Conservation (phyloP, 73 alveolate genomes). For the Paramecium biaurelia region DNA sequence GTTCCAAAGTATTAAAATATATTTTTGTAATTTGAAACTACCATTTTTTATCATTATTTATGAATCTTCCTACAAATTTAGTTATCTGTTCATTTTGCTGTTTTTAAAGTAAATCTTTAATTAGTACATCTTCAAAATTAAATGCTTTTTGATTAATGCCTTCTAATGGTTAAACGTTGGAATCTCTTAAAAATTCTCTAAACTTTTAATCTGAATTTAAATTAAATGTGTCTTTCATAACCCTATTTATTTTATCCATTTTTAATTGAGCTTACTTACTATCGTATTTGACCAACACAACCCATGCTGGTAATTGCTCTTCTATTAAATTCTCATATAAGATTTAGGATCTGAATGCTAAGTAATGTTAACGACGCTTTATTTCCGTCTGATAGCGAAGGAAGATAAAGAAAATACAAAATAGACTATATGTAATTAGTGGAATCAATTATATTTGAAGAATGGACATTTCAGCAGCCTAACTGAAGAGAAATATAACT, state of each 20-base stretch:
- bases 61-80: not conserved
- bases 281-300: constrained; percentile 1
- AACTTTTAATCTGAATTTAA: not conserved
- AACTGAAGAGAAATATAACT: not conserved
- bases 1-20: constrained; percentile 11
- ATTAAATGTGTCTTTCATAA: not conserved
- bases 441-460: not conserved
- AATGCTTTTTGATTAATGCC: not conserved
- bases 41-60: not conserved
- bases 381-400: not conserved
- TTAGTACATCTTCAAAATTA: constrained; percentile 6
- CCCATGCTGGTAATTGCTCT: constrained; percentile 31
- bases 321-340: constrained; percentile 15
- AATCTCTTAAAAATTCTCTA: constrained; percentile 39
- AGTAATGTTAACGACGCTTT: not conserved
- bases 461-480: not conserved
- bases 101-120: not conserved
- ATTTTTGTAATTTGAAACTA: not conserved
- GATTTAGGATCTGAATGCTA: not conserved
- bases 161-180: not conserved
- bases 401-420: not conserved
- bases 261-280: not conserved
- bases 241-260: not conserved
- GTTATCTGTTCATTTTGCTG: not conserved
- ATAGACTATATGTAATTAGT: not conserved